These are phyloP conservation scores for Amauroascus verrucosus DNA, from an alignment of 2,329 filamentous ascomycete species.

Conservation along the genomic window DNA sequence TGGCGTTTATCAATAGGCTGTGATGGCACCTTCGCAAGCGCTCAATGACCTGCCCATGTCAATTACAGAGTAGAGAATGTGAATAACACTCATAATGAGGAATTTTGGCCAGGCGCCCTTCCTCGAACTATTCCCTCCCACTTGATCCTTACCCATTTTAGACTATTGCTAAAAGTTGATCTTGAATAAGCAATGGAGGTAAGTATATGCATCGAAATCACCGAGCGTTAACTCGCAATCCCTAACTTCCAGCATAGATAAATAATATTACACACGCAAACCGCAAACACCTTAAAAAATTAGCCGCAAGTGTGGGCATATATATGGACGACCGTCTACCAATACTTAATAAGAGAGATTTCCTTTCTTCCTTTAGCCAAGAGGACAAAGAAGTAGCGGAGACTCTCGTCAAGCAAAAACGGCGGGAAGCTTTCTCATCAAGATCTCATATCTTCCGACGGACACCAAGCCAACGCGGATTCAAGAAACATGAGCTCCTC, in stretches of 20 bases:
- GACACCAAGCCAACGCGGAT: conserved; percentile 16
- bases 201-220: neutral
- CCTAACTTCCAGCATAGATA: neutral
- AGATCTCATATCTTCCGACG: conserved; percentile 19
- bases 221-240: neutral
- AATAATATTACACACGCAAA: neutral
- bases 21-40: neutral
- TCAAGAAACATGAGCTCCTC: conserved; percentile 16
- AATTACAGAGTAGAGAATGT: neutral
- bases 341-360: conserved; percentile 2
- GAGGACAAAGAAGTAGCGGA: conserved; percentile 14
- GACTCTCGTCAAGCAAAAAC: conserved; percentile 13
- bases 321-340: conserved; percentile 11
- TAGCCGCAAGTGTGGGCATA: conserved; percentile 13
- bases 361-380: conserved; percentile 10
- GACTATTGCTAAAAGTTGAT: neutral
- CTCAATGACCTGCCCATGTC: neutral
- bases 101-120: neutral
- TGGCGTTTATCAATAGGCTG: neutral
- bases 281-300: conserved; percentile 14
- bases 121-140: neutral
- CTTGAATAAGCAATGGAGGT: neutral
- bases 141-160: neutral
- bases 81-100: neutral
- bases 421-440: conserved; percentile 16